Evolutionary conservation across 805 yeast species (phyloP).

Genomic region (Pichia ethanolica): DNA sequence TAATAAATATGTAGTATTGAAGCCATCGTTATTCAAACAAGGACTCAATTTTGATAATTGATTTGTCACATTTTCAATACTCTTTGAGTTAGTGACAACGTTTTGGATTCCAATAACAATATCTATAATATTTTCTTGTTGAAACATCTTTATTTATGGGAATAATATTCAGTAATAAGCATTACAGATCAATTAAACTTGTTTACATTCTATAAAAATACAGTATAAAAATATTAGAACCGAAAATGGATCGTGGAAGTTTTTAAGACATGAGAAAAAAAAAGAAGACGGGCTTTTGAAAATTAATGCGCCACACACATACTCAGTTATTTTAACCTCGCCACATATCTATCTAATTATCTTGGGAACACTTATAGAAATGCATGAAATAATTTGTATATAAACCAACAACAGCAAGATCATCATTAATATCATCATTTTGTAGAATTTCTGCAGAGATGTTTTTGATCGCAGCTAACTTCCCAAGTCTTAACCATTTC

Average conservation of each 20-base stretch:
- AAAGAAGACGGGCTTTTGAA: too few relatives aligned
- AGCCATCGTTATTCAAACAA: neutral
- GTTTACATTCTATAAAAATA: too few relatives aligned
- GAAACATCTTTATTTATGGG: neutral
- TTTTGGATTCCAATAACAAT: neutral
- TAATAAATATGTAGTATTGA: neutral
- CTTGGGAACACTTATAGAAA: slow-evolving; percentile 12
- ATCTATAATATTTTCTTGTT: neutral
- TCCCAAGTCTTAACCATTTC: slow-evolving; percentile 18
- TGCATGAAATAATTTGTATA: slow-evolving; percentile 21
- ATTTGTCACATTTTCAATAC: neutral
- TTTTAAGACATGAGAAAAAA: too few relatives aligned
- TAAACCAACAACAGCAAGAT: slow-evolving; percentile 11
- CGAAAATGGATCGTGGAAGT: too few relatives aligned
- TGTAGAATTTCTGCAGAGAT: too few relatives aligned
- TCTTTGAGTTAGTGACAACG: neutral
- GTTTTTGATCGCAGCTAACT: neutral
- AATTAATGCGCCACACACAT: neutral
- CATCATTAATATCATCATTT: neutral
- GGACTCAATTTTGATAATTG: neutral
- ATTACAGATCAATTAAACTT: too few relatives aligned
- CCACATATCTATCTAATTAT: neutral
- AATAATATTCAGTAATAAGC: too few relatives aligned
- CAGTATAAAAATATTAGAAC: too few relatives aligned
- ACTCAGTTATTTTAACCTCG: too few relatives aligned